Percentiles rank a stretch among this genome's conserved stretches.
Evolutionary conservation across 2,329 filamentous ascomycete species (phyloP).

Genomic region (Penicillium sp.): DNA sequence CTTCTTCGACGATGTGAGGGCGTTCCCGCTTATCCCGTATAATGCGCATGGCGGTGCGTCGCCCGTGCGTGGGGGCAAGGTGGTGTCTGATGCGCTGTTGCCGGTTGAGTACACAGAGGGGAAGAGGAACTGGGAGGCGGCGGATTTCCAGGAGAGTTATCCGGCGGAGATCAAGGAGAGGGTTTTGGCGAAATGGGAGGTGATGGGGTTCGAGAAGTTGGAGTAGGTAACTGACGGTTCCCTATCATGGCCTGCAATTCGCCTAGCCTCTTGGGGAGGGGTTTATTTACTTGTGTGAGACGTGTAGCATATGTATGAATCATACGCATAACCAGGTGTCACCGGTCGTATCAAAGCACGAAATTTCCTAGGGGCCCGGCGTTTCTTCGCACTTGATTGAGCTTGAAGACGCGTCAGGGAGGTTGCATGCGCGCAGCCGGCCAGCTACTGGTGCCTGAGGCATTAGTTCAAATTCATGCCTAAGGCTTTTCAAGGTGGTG

Average conservation of each 20-base stretch:
- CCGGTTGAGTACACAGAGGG: constrained; percentile 49
- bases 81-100: constrained; percentile 53
- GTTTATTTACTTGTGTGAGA: no score
- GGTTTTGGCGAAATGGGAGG: constrained; percentile 43
- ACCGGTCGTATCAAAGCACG: no score
- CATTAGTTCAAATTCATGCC: no score
- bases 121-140: constrained; percentile 34
- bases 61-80: constrained; percentile 48
- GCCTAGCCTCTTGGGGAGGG: no score
- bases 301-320: no score
- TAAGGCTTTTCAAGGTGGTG: no score
- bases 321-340: no score
- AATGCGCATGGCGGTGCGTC: constrained; percentile 49
- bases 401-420: background rate
- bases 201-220: constrained; percentile 34
- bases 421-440: no score
- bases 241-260: no score
- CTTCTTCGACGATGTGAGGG: constrained; percentile 51
- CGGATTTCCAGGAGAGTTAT: constrained; percentile 42
- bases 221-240: background rate
- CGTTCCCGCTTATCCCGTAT: constrained; percentile 54
- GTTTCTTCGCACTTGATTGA: background rate
- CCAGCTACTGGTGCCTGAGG: no score
- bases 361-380: no score
- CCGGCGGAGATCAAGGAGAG: constrained; percentile 48